A percentile compares a stretch with the other conserved stretches of the same genome.
Evolutionary conservation across 345 rosid genomes (phyloP).

Genomic region (Clausena lansium): DNA sequence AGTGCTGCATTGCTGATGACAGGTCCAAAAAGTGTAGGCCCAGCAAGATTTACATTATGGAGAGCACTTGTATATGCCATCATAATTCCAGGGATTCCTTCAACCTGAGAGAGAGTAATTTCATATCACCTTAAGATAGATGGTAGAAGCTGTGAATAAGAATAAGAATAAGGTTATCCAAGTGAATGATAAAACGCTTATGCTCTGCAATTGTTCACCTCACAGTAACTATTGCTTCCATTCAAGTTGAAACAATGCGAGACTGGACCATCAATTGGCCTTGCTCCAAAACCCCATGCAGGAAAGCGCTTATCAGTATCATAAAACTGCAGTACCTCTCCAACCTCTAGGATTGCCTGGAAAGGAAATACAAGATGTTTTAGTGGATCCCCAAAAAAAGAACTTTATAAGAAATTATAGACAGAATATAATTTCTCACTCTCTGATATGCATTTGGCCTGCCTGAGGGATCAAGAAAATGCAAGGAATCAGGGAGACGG

Average conservation of each 20-base stretch:
- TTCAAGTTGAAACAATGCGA: conserved; percentile 94
- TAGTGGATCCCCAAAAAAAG: neutral
- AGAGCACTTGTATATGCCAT: conserved; percentile 78
- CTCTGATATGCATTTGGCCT: conserved; percentile 56
- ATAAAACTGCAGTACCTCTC: conserved; percentile 87
- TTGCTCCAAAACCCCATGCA: conserved; percentile 99
- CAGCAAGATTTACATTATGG: conserved; percentile 86
- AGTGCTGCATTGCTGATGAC: conserved; percentile 69
- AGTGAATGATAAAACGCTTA: conserved; percentile 1
- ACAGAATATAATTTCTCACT: conserved; percentile 28
- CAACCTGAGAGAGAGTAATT: conserved; percentile 54
- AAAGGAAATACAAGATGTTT: conserved; percentile 11
- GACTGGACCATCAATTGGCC: conserved; percentile 95
- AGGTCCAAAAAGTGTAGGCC: conserved; percentile 93
- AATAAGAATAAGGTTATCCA: conserved; percentile 3
- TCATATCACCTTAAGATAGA: conserved; percentile 1
- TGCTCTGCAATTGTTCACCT: conserved; percentile 40
- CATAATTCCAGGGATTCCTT: conserved; percentile 88
- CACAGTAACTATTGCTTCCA: conserved; percentile 78
- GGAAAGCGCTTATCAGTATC: conserved; percentile 80
- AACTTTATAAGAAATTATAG: conserved; percentile 1
- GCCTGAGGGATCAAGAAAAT: conserved; percentile 54
- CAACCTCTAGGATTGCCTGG: conserved; percentile 87
- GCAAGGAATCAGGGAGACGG: conserved; percentile 73
- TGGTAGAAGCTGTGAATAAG: conserved; percentile 9